Evolutionary conservation across 176 grass and related monocot genomes (phyloP).

Genomic region (Cymbopogon citratus): DNA sequence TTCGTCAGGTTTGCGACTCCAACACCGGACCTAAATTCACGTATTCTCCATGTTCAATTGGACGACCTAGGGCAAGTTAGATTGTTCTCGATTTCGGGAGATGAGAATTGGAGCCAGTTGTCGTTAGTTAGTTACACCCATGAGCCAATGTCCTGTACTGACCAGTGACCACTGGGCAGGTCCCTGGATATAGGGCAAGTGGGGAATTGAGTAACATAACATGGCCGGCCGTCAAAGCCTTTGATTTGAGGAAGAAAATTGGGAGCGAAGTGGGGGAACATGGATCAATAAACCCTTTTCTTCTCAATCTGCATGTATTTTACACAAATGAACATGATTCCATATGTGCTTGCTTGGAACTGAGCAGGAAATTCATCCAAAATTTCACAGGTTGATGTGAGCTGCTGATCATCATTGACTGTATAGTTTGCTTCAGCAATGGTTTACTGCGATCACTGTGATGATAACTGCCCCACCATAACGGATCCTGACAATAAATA

Average conservation of each 20-base stretch:
- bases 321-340: background rate
- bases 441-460: constrained; percentile 61
- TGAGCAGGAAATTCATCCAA: background rate
- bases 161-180: no score
- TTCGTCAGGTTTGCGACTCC: background rate
- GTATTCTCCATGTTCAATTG: background rate
- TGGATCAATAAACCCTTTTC: no score
- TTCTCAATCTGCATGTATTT: background rate
- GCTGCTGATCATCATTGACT: background rate
- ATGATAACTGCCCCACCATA: constrained; percentile 17
- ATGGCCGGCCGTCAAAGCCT: background rate
- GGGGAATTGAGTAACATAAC: background rate
- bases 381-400: constrained; percentile 19
- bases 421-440: constrained; percentile 33
- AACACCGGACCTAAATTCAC: no score
- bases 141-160: no score
- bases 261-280: no score
- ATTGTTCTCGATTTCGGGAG: background rate
- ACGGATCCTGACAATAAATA: constrained; percentile 54
- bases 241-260: no score
- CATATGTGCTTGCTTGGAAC: background rate
- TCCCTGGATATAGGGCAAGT: background rate
- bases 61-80: background rate
- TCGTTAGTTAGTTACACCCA: no score
- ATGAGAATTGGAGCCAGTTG: no score